phyloP scores from a whole-genome alignment of 371 early-diverging fungal genomes.

The Mortierella sp. region DNA sequence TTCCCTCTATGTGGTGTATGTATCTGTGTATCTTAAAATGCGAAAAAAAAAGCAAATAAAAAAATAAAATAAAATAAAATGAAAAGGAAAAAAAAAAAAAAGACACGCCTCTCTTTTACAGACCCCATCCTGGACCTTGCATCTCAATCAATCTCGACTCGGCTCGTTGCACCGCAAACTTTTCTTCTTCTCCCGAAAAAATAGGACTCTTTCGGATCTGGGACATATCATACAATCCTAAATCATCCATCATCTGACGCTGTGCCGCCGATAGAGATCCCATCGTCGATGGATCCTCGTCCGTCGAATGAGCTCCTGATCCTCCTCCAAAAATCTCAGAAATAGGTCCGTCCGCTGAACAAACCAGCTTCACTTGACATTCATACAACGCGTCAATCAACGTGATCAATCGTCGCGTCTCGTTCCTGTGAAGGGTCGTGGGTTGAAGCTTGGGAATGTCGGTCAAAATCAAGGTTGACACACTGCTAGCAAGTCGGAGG shows the following conservation, averaged over 20 bases:
- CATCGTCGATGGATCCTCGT: constrained; percentile 55
- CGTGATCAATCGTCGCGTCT: constrained; percentile 94
- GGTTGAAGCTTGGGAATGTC: constrained; percentile 87
- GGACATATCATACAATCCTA: constrained; percentile 60
- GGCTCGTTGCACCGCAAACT: constrained; percentile 96
- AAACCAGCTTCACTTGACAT: constrained; percentile 69
- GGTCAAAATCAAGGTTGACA: constrained; percentile 81
- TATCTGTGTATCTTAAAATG: too few species aligned
- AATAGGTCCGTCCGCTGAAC: constrained; percentile 77
- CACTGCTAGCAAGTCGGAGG: constrained; percentile 77
- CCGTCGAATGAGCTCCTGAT: constrained; percentile 48
- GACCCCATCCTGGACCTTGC: constrained; percentile 67
- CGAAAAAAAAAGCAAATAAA: constrained; percentile 28
- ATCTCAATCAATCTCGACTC: constrained; percentile 91
- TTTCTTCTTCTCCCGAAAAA: constrained; percentile 91
- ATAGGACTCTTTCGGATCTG: constrained; percentile 69
- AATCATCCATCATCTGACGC: constrained; percentile 68
- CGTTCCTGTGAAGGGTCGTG: constrained; percentile 78
- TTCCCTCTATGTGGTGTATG: too few species aligned
- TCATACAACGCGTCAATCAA: constrained; percentile 95
- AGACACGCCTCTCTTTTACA: constrained; percentile 6
- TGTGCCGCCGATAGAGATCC: constrained; percentile 50
- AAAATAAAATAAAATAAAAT: too few species aligned
- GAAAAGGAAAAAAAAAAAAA: background rate
- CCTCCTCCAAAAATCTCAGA: constrained; percentile 69